These are phyloP conservation scores for Neotropicomus parvogracilis DNA, from an alignment of 1,284 basidiomycete species.

Conservation along the genomic window DNA sequence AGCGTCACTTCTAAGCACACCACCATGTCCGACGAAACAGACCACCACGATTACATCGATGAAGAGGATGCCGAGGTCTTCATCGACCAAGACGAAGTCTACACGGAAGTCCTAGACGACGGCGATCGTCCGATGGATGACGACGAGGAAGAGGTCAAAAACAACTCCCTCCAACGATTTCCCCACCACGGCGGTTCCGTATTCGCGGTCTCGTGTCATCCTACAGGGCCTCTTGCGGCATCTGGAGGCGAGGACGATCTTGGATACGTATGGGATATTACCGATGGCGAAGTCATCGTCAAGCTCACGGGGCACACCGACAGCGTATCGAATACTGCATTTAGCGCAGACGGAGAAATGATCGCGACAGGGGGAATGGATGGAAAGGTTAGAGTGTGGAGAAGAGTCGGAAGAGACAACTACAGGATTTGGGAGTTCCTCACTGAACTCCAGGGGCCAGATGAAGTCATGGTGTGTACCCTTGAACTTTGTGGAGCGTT, in stretches of 20 bases:
- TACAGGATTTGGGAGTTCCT: slow-evolving; percentile 89
- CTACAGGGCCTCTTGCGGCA: slow-evolving; percentile 79
- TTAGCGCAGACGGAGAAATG: slow-evolving; percentile 87
- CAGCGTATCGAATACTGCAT: slow-evolving; percentile 80
- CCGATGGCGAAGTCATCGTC: slow-evolving; percentile 76
- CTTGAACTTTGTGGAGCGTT: background rate
- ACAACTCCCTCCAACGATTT: slow-evolving; percentile 70
- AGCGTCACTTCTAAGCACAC: slow-evolving; percentile 25
- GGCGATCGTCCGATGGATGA: slow-evolving; percentile 76
- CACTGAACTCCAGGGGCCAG: slow-evolving; percentile 87
- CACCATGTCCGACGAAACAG: slow-evolving; percentile 19
- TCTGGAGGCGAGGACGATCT: slow-evolving; percentile 96
- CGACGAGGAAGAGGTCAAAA: slow-evolving; percentile 54
- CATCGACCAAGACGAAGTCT: slow-evolving; percentile 60
- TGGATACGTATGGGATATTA: slow-evolving; percentile 91
- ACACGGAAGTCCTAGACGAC: slow-evolving; percentile 63
- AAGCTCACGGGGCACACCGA: slow-evolving; percentile 91
- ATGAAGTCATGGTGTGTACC: slow-evolving; percentile 86
- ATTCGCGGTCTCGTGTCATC: slow-evolving; percentile 84
- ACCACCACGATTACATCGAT: slow-evolving; percentile 34
- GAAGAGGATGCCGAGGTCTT: slow-evolving; percentile 48
- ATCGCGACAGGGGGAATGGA: slow-evolving; percentile 98
- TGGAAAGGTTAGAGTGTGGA: slow-evolving; percentile 89
- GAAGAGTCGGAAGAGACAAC: slow-evolving; percentile 69
- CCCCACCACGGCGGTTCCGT: slow-evolving; percentile 68